These are phyloP conservation scores for Backusella tarrabulga DNA, from an alignment of 192 early-diverging fungal genomes.

Conservation along the genomic window DNA sequence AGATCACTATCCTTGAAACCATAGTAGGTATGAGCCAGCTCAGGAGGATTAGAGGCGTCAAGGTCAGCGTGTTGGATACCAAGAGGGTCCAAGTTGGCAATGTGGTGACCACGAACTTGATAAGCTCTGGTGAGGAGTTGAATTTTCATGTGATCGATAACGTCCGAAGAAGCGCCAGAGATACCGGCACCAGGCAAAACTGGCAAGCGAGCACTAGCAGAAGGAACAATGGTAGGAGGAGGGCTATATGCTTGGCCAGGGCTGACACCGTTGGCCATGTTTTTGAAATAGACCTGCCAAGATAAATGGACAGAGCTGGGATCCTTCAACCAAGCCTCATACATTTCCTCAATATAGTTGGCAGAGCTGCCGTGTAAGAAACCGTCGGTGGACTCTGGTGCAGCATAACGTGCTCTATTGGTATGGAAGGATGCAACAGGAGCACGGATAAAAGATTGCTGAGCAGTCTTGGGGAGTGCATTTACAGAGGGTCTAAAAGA, in stretches of 20 bases:
- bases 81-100: constrained; percentile 95
- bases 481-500: constrained; percentile 15
- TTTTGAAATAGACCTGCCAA: constrained; percentile 97
- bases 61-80: constrained; percentile 71
- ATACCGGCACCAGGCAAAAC: constrained; percentile 53
- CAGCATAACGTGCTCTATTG: constrained; percentile 28
- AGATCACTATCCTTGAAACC: constrained; percentile 93
- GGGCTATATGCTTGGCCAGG: constrained; percentile 71
- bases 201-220: constrained; percentile 56
- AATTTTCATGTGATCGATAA: constrained; percentile 98
- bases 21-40: constrained; percentile 86
- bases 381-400: constrained; percentile 65
- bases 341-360: constrained; percentile 95
- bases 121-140: constrained; percentile 95
- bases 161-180: constrained; percentile 46
- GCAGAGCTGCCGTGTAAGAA: constrained; percentile 85
- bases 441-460: constrained; percentile 19
- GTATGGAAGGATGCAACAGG: constrained; percentile 31
- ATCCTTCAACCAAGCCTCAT: constrained; percentile 87
- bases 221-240: constrained; percentile 77
- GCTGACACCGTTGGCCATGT: constrained; percentile 63
- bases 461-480: constrained; percentile 10
- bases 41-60: constrained; percentile 59
- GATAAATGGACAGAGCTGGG: constrained; percentile 90
- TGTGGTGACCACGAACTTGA: constrained; percentile 94